phyloP scores from a whole-genome alignment of 2,329 filamentous ascomycete genomes.

The Colletotrichum destructivum region DNA sequence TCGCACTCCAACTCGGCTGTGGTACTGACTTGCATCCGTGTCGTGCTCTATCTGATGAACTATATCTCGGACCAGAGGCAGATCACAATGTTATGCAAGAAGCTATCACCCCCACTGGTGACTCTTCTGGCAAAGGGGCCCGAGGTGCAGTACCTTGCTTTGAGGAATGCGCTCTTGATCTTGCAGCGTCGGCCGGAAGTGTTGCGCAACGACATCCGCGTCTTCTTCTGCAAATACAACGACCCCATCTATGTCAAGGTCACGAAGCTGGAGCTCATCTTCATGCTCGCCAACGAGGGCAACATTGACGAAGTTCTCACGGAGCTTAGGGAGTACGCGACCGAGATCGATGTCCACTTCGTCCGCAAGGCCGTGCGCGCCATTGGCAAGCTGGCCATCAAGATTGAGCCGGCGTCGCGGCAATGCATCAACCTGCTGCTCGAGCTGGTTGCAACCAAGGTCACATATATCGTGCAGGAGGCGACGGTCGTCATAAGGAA shows the following conservation, averaged over 20 bases:
- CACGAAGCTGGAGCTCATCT: constrained; percentile 97
- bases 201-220: constrained; percentile 93
- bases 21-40: constrained; percentile 94
- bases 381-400: constrained; percentile 98
- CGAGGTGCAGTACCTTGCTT: constrained; percentile 97
- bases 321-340: constrained; percentile 95
- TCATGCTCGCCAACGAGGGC: constrained; percentile 96
- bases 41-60: constrained; percentile 98
- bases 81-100: constrained; percentile 87
- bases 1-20: constrained; percentile 98
- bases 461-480: constrained; percentile 99
- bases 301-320: constrained; percentile 97
- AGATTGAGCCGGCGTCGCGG: constrained; percentile 94
- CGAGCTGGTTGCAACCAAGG: constrained; percentile 96
- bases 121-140: constrained; percentile 96
- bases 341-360: constrained; percentile 98
- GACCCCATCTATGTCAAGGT: constrained; percentile 99
- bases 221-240: constrained; percentile 99
- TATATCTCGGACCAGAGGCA: constrained; percentile 95
- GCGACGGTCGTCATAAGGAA: constrained; percentile 98
- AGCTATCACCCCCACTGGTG: constrained; percentile 94
- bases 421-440: constrained; percentile 94
- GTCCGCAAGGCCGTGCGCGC: constrained; percentile 97
- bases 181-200: constrained; percentile 94
- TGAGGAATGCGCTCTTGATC: constrained; percentile 94